Evolutionary conservation across 75 land plant genomes (phyloP), one percentile per base, ranked within the genome.

Genomic region (Gnetum montanum): DNA sequence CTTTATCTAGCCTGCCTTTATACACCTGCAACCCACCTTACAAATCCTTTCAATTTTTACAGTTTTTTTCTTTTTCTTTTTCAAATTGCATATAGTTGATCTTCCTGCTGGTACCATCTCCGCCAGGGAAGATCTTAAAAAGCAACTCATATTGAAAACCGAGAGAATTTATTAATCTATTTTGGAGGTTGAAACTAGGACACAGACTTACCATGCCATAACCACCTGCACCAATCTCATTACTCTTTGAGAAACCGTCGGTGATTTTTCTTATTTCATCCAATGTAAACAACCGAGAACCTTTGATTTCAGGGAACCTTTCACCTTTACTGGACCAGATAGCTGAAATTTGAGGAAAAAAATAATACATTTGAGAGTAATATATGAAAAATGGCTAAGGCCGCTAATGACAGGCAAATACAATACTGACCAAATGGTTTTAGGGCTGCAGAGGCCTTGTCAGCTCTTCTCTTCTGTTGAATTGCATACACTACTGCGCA

Each of bases 191-290:
- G n/a, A n/a, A n/a, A n/a, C n/a, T n/a, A n/a, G n/a, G n/a, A n/a
- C n/a, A n/a, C n/a, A n/a, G n/a, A n/a, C n/a, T 3, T 52, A 88
- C 96, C 85, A 80, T 90, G 35, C 96, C 96, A 68, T 83, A 90
- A 19, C 96, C 93, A 34, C 96, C 96, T 3, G 70, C 64, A 8
- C 90, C 89, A 34, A 88, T 68, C 45, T 68, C 80, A 63, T 88
- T 75, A 49, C 46, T 50, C 1, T 57, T 60, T n/a, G 73, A 77
- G 70, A 90, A 90, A 59, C 83, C 80, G 22, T 80, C 62, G 2
- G 93, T 86, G 49, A 75, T 65, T 40, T 78, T 75, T 63, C 83
- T 90, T 22, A 90, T 57, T 34, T 90, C 96, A 11, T 64, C 78
- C 50, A 65, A 80, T 34, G 85, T 72, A 65, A 90, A 90, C 71